phyloP scores from a whole-genome alignment of 148 eudicot genomes.

The Amaranthus hypochondriacus region DNA sequence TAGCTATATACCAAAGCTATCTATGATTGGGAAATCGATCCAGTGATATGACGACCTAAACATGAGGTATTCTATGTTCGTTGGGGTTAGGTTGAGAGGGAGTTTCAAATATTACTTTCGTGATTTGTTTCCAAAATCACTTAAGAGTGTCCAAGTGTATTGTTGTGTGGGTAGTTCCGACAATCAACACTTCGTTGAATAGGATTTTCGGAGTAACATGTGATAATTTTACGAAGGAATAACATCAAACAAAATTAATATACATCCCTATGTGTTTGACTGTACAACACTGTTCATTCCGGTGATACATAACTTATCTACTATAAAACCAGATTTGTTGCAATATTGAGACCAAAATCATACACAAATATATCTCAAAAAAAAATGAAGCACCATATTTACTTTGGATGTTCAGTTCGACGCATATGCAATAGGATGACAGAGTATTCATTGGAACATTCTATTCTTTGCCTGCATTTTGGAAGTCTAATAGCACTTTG shows the following conservation, averaged over 20 bases:
- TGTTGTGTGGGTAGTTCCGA: neutral
- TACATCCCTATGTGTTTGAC: constrained; percentile 5
- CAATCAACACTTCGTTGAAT: neutral
- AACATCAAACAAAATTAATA: neutral
- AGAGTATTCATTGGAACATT: neutral
- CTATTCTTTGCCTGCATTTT: neutral
- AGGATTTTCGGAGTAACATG: neutral
- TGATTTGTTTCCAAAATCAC: neutral
- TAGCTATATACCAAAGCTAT: neutral
- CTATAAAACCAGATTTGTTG: neutral
- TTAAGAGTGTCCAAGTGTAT: neutral
- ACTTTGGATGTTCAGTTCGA: neutral
- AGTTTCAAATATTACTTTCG: neutral
- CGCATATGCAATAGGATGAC: constrained; percentile 1
- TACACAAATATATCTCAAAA: neutral
- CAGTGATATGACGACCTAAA: too few species aligned
- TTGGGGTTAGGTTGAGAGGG: neutral
- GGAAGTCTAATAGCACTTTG: neutral
- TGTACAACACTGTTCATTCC: constrained; percentile 2
- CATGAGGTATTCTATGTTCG: neutral
- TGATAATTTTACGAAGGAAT: neutral
- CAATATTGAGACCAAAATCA: constrained; percentile 1
- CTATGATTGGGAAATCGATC: too few species aligned
- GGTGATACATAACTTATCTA: constrained; percentile 6
- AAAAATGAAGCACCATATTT: neutral